Evolutionary conservation across 2,329 filamentous ascomycete species (phyloP).

Genomic region (Orbilia javanica): DNA sequence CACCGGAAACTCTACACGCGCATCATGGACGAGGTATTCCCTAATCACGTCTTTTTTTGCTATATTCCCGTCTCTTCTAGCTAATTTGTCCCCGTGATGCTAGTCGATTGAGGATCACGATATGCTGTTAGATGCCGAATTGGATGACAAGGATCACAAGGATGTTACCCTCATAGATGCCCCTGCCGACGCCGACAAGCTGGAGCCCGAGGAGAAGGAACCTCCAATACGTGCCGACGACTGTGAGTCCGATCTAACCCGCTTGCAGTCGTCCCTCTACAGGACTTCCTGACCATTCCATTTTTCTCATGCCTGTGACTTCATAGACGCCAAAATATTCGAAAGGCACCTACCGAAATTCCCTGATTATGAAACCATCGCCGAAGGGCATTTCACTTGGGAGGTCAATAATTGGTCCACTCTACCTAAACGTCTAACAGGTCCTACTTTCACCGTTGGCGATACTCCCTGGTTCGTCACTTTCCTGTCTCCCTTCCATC

Average conservation of each 20-base stretch:
- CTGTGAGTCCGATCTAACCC: constrained; percentile 65
- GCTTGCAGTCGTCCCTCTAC: neutral
- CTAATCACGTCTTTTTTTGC: neutral
- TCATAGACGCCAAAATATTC: constrained; percentile 78
- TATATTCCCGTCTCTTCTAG: neutral
- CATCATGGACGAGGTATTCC: constrained; percentile 52
- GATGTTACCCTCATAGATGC: constrained; percentile 73
- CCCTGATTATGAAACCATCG: constrained; percentile 83
- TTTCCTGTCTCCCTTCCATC: neutral
- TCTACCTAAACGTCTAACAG: constrained; percentile 83
- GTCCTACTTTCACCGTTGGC: constrained; percentile 86
- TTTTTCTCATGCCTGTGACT: constrained; percentile 31
- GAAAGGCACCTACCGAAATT: constrained; percentile 78
- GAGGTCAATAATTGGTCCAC: constrained; percentile 84
- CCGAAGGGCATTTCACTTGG: constrained; percentile 85
- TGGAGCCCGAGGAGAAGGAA: constrained; percentile 70
- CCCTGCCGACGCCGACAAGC: constrained; percentile 71
- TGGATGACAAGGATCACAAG: constrained; percentile 74
- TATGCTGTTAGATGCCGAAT: constrained; percentile 72
- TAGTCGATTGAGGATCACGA: constrained; percentile 52
- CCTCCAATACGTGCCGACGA: constrained; percentile 72
- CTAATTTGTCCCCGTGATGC: neutral
- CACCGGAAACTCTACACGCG: constrained; percentile 18
- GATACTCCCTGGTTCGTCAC: constrained; percentile 84
- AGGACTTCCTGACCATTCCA: neutral